Evolutionary conservation across 2,329 filamentous ascomycete genomes (phyloP).

Genomic region (Nemania diffusa): DNA sequence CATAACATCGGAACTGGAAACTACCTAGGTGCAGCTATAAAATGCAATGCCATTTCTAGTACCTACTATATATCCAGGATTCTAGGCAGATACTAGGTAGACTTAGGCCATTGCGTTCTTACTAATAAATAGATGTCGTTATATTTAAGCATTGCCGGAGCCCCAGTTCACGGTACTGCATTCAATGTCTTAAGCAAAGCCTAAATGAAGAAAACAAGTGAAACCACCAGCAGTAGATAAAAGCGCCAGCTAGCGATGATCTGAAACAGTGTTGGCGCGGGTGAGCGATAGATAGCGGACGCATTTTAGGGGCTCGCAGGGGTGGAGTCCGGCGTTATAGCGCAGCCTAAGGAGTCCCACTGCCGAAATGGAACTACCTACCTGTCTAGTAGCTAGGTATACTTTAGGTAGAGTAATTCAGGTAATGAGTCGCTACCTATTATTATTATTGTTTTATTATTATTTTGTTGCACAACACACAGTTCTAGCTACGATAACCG

Average conservation of each 20-base stretch:
- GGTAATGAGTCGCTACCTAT: not conserved
- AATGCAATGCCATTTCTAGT: not conserved
- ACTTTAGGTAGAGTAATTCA: no score
- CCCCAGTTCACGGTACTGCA: not conserved
- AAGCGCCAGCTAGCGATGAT: constrained; percentile 8
- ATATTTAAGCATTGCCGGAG: not conserved
- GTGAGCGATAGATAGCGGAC: not conserved
- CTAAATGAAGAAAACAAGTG: not conserved
- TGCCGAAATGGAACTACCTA: constrained; percentile 22
- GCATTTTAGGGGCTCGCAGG: constrained; percentile 6
- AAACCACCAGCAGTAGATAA: not conserved
- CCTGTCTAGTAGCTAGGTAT: not conserved
- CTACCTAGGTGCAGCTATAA: not conserved
- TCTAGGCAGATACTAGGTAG: not conserved
- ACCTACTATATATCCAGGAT: not conserved
- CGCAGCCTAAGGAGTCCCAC: constrained; percentile 7
- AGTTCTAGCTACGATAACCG: no score
- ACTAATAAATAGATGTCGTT: not conserved
- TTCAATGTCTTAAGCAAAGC: not conserved
- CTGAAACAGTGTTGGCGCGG: constrained; percentile 26
- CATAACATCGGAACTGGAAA: no score
- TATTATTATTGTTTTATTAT: not conserved
- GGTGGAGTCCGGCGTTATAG: not conserved
- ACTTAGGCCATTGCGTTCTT: not conserved
- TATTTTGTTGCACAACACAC: no score